Conservation (phyloP, 1,284 basidiomycete genomes). For the Ganoderma sinense region DNA sequence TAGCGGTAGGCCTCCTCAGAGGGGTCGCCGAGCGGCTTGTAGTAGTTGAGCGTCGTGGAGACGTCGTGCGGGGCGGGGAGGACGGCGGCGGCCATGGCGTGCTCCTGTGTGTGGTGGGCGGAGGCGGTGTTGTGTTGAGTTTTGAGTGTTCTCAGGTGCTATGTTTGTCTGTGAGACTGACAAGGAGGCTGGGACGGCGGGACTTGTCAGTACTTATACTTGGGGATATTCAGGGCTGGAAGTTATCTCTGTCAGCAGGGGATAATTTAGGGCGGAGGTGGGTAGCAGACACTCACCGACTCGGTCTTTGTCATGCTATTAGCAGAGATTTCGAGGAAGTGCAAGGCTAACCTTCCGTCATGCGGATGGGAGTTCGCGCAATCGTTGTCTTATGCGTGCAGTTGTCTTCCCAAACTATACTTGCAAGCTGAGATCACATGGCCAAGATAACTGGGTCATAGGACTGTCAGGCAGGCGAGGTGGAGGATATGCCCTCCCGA, state of each 20-base stretch:
- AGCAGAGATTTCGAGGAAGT: neutral
- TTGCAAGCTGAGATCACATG: neutral
- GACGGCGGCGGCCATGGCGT: conserved; percentile 11
- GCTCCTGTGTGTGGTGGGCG: neutral
- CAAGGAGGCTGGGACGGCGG: neutral
- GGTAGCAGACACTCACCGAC: neutral
- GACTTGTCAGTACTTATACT: conserved; percentile 5
- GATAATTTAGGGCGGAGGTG: neutral
- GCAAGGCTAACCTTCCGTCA: conserved; percentile 7
- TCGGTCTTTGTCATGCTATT: neutral
- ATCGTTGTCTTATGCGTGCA: conserved; percentile 16
- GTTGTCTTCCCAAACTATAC: neutral
- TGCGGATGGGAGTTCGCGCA: conserved; percentile 14
- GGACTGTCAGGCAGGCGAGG: neutral
- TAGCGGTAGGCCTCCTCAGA: conserved; percentile 36
- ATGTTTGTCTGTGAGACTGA: neutral
- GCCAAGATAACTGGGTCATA: neutral
- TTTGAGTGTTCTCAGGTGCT: neutral
- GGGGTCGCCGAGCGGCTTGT: conserved; percentile 28
- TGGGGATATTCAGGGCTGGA: neutral
- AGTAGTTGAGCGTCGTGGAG: conserved; percentile 36
- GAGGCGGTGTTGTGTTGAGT: neutral
- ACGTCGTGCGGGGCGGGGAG: conserved; percentile 33
- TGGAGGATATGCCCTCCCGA: neutral
- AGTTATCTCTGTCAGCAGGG: neutral